Evolutionary conservation across 1,284 basidiomycete species (phyloP), one percentile per base, ranked within the genome.

Genomic region (Ustilago crameri): DNA sequence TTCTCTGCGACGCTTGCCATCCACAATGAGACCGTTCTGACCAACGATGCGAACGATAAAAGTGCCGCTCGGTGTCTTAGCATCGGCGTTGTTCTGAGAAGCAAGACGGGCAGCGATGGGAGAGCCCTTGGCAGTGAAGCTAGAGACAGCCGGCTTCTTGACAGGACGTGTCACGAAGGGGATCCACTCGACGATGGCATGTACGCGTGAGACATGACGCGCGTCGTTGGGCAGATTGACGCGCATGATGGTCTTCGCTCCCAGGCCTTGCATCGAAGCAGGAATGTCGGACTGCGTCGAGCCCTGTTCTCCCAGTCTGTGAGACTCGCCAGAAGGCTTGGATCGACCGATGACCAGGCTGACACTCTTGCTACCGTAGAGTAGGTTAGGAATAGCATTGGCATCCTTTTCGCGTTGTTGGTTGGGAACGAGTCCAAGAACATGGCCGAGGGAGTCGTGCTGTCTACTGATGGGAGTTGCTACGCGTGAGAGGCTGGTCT

Each of bases 171-270:
- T 15, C 24, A 66, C 59, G 43, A 82, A 79, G 24, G 80, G 81
- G n/a, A 79, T 71, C 70, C 72, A 82, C n/a, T 79, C 78, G 27
- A 82, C 58, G 46, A 82, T 68, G 20, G 80, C 80, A 46, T 82
- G 81, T 15, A 75, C 52, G 20, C 81, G 74, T 40, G 74, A 77
- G 26, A 80, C 80, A 56, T 82, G 79, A 24, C 70, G 68, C 8
- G 80, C 80, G 5, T 63, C 58, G 40, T 68, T 68, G 20, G 81
- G 78, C 9, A 82, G 69, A 24, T 69, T 59, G 41, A 81, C 70
- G 23, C 70, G 65, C 18, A 71, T 54, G 26, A 69, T 48, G 15
- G 65, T 72, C 42, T 66, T 70, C 26, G 72, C 48, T 38, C 77
- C 80, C 1, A 79, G 51, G 22, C 63, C 59, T 18, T 67, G 60